A percentile compares a stretch with the other conserved stretches of the same genome.
Evolutionary conservation across 352 stramenopile species (phyloP).

Genomic region (Lagenidium giganteum): DNA sequence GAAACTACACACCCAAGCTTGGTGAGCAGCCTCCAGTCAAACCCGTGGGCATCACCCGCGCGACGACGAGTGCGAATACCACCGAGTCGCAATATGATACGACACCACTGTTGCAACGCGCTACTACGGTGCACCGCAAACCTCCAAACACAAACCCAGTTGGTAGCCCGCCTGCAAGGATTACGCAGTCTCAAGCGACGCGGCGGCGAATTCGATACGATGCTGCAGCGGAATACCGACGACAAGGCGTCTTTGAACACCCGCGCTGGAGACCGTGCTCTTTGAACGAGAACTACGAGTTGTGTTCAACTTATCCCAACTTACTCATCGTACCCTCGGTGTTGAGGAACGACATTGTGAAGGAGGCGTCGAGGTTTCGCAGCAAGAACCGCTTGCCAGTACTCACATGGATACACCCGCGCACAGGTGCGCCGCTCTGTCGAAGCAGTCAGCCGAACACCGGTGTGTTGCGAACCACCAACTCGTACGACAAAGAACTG

Average conservation of each 20-base stretch:
- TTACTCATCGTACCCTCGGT: slow-evolving; percentile 65
- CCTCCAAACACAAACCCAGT: too few species aligned
- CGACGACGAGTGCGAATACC: too few species aligned
- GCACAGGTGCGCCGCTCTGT: slow-evolving; percentile 90
- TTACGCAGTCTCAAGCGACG: slow-evolving; percentile 22
- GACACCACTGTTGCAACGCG: too few species aligned
- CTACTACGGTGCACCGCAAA: too few species aligned
- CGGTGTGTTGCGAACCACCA: slow-evolving; percentile 91
- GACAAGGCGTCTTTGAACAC: slow-evolving; percentile 59
- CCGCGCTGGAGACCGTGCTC: slow-evolving; percentile 57
- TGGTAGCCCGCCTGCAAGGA: slow-evolving; percentile 2
- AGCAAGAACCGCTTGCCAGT: slow-evolving; percentile 75
- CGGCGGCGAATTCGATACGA: slow-evolving; percentile 76
- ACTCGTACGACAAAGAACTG: slow-evolving; percentile 86
- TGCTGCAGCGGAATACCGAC: slow-evolving; percentile 44
- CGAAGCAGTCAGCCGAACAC: slow-evolving; percentile 94
- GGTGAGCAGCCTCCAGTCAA: too few species aligned
- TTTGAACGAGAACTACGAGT: slow-evolving; percentile 62
- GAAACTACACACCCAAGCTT: slow-evolving; percentile 59
- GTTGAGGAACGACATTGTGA: slow-evolving; percentile 65
- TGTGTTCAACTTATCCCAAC: slow-evolving; percentile 68
- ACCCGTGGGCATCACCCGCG: too few species aligned
- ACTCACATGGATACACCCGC: slow-evolving; percentile 88
- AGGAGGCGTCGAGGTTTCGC: slow-evolving; percentile 57
- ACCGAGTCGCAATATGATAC: too few species aligned